Percentiles rank a stretch among this genome's conserved stretches.
These are phyloP conservation scores for Trichosporon asahii DNA, from an alignment of 1,284 basidiomycete species.

Conservation along the genomic window DNA sequence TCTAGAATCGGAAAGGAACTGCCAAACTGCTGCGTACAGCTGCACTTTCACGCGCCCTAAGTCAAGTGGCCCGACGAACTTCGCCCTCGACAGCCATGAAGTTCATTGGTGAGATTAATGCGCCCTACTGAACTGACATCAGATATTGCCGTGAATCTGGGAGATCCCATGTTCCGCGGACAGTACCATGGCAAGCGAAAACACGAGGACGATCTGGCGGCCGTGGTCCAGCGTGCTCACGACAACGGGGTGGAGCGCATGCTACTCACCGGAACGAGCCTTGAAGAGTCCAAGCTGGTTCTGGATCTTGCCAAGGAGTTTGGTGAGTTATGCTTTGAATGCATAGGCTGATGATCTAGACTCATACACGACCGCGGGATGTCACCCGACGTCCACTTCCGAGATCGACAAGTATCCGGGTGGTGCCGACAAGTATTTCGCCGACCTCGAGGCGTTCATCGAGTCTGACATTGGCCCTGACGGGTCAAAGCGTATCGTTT, in stretches of 20 bases:
- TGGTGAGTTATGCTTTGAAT: slow-evolving; percentile 49
- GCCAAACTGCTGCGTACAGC: background rate
- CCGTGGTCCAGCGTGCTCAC: slow-evolving; percentile 62
- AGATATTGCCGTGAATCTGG: slow-evolving; percentile 57
- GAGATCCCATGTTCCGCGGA: slow-evolving; percentile 55
- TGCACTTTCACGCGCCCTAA: background rate
- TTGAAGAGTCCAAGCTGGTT: slow-evolving; percentile 65
- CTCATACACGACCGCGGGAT: slow-evolving; percentile 74
- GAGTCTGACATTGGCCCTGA: slow-evolving; percentile 54
- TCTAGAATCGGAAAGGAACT: background rate
- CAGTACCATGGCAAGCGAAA: slow-evolving; percentile 53
- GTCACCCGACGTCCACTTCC: slow-evolving; percentile 77
- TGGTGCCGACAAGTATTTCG: slow-evolving; percentile 65
- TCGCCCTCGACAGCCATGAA: slow-evolving; percentile 12
- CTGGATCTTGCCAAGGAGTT: slow-evolving; percentile 62
- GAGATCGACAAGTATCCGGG: slow-evolving; percentile 66
- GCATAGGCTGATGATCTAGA: slow-evolving; percentile 49
- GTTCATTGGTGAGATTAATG: slow-evolving; percentile 14
- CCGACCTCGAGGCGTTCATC: slow-evolving; percentile 61
- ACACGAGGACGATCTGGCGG: slow-evolving; percentile 64
- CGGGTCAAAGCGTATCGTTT: slow-evolving; percentile 63
- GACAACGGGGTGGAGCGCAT: slow-evolving; percentile 69
- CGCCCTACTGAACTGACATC: background rate
- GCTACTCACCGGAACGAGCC: slow-evolving; percentile 75
- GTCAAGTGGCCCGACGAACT: background rate